Base-by-base conservation (phyloP, 495 filamentous ascomycete species). In the Xylaria telfairii region DNA sequence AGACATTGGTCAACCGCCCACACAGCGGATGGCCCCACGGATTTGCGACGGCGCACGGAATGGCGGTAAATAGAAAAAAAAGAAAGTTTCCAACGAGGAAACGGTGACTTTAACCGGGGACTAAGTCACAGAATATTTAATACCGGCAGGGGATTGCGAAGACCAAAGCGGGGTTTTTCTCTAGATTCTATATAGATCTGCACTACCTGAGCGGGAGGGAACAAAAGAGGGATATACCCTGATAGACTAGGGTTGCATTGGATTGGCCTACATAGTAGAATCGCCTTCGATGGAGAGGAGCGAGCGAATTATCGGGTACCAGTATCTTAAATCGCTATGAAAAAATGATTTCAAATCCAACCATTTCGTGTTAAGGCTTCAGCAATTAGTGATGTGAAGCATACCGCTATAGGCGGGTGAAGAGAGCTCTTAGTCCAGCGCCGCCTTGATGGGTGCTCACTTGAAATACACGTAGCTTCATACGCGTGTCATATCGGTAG, bases 1-100 rank as follows among this genome's bases (percentile, higher is more conserved):
- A 65, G 62, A 65, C 44, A 51, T 34, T 42, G 62, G 57, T 26
- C 28, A 37, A 37, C n/a, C 32, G 17, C 26, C 8, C 4, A 32
- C 62, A 51, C 19, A 47, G 28, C 44, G 44, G 44, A 51, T 21
- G 42, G 39, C 42, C 54, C 62, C 28, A 51, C 26, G 42, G 62
- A 37, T 49, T 34, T 65, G 47, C 64, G 30, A 32, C 47, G 64
- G 64, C 64, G 47, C 64, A 66, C 5, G 64, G 64, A 41, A 53
- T 21, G 47, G 30, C 26, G 24, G n/a, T 53, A 66, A 65, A 65
- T 21, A 49, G 8, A 65, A 54, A 53, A 54, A n/a, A 66, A 34
- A 54, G 47, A 47, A 4, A 13, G 64, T 64, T 47, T 62, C n/a
- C 13, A 46, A 0, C 26, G 44, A 24, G 19, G 62, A 51, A 65